Conservation (phyloP, 2,329 filamentous ascomycete species). For the Epichloe sylvatica region DNA sequence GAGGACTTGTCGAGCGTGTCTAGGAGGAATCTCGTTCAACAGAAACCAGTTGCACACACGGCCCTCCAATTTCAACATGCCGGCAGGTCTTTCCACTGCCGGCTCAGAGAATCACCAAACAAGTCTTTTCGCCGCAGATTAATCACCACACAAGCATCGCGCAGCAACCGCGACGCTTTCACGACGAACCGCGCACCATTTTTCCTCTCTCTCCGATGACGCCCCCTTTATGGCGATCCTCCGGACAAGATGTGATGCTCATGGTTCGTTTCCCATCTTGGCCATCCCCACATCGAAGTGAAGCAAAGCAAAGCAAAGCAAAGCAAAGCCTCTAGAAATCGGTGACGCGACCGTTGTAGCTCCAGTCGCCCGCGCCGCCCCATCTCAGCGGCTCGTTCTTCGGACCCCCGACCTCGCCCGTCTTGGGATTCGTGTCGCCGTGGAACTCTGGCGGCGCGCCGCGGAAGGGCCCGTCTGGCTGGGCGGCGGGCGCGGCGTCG, state of each 20-base stretch:
- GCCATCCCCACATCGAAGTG: background rate
- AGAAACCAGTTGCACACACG: too few relatives aligned
- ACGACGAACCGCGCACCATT: background rate
- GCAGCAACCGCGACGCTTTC: background rate
- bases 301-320: too few relatives aligned
- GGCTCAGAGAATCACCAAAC: too few relatives aligned
- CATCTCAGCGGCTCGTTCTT: conserved; percentile 94
- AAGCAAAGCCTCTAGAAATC: conserved; percentile 48
- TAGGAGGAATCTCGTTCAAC: too few relatives aligned
- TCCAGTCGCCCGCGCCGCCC: conserved; percentile 68
- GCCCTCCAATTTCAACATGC: too few relatives aligned
- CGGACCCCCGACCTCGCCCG: conserved; percentile 87
- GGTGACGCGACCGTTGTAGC: conserved; percentile 86
- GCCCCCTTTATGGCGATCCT: too few relatives aligned
- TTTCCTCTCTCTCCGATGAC: too few relatives aligned
- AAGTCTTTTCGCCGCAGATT: too few relatives aligned
- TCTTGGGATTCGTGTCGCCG: conserved; percentile 82
- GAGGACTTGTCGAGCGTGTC: too few relatives aligned
- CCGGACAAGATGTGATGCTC: too few relatives aligned
- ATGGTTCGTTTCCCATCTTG: background rate
- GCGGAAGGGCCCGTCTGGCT: conserved; percentile 40
- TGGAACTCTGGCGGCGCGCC: conserved; percentile 85
- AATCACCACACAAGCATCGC: too few relatives aligned
- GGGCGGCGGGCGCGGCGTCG: conserved; percentile 5
- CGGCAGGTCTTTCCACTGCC: too few relatives aligned